A percentile compares a stretch with the other conserved stretches of the same genome.
Conservation (phyloP, 2,329 filamentous ascomycete species). For the Fusarium acutatum region DNA sequence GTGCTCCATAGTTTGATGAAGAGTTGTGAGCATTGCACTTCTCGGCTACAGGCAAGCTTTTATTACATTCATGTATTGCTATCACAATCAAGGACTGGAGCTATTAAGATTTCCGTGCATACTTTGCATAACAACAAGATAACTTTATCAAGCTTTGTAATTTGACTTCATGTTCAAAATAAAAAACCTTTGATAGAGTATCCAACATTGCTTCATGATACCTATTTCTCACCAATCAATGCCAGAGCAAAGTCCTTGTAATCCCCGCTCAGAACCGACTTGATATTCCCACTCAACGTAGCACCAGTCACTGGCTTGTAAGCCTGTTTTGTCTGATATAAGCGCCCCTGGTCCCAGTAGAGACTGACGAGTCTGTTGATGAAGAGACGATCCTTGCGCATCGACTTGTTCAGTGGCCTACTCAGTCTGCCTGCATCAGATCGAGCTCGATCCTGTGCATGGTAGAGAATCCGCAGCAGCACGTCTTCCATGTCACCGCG, state of each 20-base stretch:
- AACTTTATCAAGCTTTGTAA: no score
- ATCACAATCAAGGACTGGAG: background rate
- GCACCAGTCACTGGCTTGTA: conserved; percentile 67
- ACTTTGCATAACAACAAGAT: background rate
- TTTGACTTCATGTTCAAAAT: fast-evolving
- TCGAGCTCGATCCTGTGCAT: conserved; percentile 34
- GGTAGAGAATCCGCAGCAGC: conserved; percentile 43
- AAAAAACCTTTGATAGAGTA: fast-evolving
- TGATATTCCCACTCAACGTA: conserved; percentile 49
- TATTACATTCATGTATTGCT: background rate
- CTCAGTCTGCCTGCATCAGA: conserved; percentile 40
- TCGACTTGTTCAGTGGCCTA: conserved; percentile 37
- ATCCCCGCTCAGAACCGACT: conserved; percentile 40
- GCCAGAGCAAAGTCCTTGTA: conserved; percentile 43
- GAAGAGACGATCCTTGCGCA: conserved; percentile 44
- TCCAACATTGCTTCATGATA: fast-evolving
- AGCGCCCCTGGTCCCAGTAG: conserved; percentile 44
- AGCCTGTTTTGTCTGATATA: conserved; percentile 59
- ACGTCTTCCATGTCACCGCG: conserved; percentile 47
- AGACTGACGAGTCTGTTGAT: conserved; percentile 45
- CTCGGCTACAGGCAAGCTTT: fast-evolving
- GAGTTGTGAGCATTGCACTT: background rate
- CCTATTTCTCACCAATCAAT: conserved; percentile 41
- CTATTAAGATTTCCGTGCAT: fast-evolving
- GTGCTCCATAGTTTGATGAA: background rate